Conservation (phyloP, 1,284 basidiomycete genomes). For the Trametes polyzona region DNA sequence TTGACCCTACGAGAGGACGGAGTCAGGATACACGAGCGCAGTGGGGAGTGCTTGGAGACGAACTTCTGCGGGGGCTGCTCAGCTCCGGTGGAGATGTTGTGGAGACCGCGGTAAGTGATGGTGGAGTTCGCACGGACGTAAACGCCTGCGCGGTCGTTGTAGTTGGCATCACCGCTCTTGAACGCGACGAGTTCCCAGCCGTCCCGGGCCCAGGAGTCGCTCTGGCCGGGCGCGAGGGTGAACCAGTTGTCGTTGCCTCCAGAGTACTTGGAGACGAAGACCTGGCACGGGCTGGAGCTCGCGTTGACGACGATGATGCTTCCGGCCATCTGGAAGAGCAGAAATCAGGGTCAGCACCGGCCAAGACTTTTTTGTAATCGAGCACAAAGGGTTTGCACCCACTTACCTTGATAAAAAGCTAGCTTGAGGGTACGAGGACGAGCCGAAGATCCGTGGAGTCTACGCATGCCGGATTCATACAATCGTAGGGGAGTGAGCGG, state of each 20-base stretch:
- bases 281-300: background rate
- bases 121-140: slow-evolving; percentile 1
- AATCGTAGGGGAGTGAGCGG: no score
- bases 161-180: slow-evolving; percentile 3
- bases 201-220: background rate
- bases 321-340: background rate
- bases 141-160: background rate
- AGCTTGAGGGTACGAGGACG: no score
- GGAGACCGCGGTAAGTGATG: background rate
- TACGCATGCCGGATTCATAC: no score
- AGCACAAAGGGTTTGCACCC: no score
- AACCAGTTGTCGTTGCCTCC: background rate
- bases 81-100: background rate
- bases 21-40: no score
- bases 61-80: no score
- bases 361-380: no score
- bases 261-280: slow-evolving; percentile 7
- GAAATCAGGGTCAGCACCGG: background rate
- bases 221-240: background rate
- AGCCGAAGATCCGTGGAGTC: no score
- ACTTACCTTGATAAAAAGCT: background rate
- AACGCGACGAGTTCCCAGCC: slow-evolving; percentile 9
- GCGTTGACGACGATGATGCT: slow-evolving; percentile 3
- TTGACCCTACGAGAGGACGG: no score
- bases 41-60: no score